Conservation (phyloP, 345 rosid genomes). For the Dipteronia dyeriana region DNA sequence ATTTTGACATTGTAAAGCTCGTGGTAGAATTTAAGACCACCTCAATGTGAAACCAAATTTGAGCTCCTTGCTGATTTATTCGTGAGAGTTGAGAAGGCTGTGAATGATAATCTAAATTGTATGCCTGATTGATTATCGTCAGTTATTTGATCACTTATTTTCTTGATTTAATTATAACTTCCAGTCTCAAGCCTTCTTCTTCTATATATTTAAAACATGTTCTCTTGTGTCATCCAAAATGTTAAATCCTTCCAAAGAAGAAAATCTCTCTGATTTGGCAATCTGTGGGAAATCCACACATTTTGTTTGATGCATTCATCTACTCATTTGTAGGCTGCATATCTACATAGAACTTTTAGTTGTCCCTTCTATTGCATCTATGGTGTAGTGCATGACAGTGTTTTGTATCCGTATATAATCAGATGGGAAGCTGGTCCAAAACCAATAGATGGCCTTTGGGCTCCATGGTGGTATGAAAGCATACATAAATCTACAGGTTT, state of each 20-base stretch:
- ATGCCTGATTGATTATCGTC: no score
- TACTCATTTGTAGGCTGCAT: conserved; percentile 1
- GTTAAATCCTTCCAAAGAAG: not conserved
- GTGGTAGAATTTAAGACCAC: not conserved
- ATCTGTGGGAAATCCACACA: not conserved
- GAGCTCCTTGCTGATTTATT: no score
- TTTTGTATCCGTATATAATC: conserved; percentile 21
- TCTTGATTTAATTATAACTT: not conserved
- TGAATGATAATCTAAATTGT: no score
- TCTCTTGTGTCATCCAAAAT: not conserved
- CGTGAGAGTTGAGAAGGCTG: no score
- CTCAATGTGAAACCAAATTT: not conserved
- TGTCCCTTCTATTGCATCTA: not conserved
- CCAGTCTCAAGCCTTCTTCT: not conserved
- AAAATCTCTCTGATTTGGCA: not conserved
- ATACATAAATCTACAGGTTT: conserved; percentile 68
- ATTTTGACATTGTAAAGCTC: not conserved
- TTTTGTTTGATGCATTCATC: not conserved
- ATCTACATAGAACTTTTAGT: not conserved
- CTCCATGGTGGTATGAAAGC: conserved; percentile 81
- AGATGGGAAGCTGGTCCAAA: conserved; percentile 98
- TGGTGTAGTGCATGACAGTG: conserved; percentile 12
- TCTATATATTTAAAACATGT: not conserved
- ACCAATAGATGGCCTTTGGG: conserved; percentile 81
- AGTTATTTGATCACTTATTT: not conserved